These are phyloP conservation scores for Paraphaeosphaeria sporulosa DNA, from an alignment of 2,329 filamentous ascomycete species.

Conservation along the genomic window DNA sequence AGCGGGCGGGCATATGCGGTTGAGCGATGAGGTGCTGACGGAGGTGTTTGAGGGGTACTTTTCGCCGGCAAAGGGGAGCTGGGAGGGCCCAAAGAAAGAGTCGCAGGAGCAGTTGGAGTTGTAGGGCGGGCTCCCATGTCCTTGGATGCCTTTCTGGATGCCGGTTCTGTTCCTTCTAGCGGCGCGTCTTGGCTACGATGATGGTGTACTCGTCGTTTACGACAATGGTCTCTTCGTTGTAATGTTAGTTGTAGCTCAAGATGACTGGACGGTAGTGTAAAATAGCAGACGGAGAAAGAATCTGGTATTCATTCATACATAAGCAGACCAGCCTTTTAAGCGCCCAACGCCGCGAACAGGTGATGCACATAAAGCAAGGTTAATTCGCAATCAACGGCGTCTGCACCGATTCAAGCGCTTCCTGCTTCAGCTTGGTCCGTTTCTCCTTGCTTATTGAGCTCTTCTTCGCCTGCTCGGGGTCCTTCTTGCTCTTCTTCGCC, in stretches of 20 bases:
- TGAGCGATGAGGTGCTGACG: constrained; percentile 71
- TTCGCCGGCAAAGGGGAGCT: constrained; percentile 51
- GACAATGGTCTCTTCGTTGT: background rate
- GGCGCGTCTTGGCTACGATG: background rate
- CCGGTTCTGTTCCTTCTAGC: background rate
- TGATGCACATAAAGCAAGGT: background rate
- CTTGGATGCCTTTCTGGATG: background rate
- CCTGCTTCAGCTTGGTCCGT: constrained; percentile 58
- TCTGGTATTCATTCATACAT: constrained; percentile 10
- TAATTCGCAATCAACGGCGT: constrained; percentile 42
- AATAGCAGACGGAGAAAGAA: background rate
- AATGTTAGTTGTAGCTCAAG: background rate
- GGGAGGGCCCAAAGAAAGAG: constrained; percentile 16
- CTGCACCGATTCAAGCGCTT: constrained; percentile 54
- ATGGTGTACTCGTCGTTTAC: background rate
- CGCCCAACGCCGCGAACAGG: constrained; percentile 12
- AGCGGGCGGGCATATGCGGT: constrained; percentile 83
- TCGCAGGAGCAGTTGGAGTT: constrained; percentile 39
- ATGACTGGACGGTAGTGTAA: background rate
- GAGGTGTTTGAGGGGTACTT: constrained; percentile 73
- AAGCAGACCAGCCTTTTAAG: constrained; percentile 6
- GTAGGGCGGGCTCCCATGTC: constrained; percentile 20
- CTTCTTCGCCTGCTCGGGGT: constrained; percentile 36
- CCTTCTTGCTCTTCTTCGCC: constrained; percentile 60
- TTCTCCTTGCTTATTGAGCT: constrained; percentile 54